phyloP scores from a whole-genome alignment of 1,284 basidiomycete species.

The Cryptococcus wingfieldii region DNA sequence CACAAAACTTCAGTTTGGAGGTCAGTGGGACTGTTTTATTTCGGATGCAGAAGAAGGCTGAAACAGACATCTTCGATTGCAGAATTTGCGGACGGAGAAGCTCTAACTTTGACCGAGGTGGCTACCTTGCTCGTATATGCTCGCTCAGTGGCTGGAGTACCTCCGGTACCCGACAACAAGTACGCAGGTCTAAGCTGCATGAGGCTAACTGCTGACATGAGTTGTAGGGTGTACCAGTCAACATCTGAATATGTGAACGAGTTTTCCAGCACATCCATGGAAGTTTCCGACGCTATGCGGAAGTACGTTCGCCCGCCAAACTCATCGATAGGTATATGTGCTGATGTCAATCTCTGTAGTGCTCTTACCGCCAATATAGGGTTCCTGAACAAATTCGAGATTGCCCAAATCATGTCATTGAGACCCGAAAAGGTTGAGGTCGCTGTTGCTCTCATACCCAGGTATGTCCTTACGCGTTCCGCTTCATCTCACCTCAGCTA shows the following conservation, averaged over 20 bases:
- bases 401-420: constrained; percentile 45
- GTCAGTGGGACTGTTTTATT: constrained; percentile 13
- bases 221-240: constrained; percentile 36
- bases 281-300: constrained; percentile 37
- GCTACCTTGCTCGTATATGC: constrained; percentile 28
- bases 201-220: not conserved
- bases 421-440: constrained; percentile 39
- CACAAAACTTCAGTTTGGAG: constrained; percentile 46
- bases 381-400: constrained; percentile 45
- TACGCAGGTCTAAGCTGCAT: constrained; percentile 10
- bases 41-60: not conserved
- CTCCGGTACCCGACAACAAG: constrained; percentile 45
- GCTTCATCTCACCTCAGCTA: not conserved
- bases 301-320: constrained; percentile 21
- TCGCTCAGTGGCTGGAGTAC: constrained; percentile 27
- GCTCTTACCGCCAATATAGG: constrained; percentile 27
- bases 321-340: not conserved
- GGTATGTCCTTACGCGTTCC: constrained; percentile 22
- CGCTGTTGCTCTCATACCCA: constrained; percentile 43
- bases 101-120: constrained; percentile 41
- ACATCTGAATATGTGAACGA: constrained; percentile 39
- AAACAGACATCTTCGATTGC: not conserved
- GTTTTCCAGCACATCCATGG: constrained; percentile 32
- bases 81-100: constrained; percentile 44
- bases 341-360: constrained; percentile 4